Percentiles rank a stretch among this genome's conserved stretches.
Conservation (phyloP, 345 rosid genomes). For the Lepidium didymum region DNA sequence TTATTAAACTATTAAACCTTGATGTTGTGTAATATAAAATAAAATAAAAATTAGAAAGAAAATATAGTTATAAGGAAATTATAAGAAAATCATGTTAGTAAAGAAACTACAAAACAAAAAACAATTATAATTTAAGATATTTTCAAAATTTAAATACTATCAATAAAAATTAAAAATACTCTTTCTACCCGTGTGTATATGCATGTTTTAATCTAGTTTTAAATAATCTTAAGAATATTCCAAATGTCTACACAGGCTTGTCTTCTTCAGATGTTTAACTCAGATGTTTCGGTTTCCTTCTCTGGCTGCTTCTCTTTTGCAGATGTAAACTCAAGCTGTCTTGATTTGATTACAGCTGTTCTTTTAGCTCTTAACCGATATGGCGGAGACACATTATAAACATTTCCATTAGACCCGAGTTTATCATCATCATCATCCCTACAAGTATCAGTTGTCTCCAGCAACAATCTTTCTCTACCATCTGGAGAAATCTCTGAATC, state of each 20-base stretch:
- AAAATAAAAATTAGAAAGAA: too few relatives aligned
- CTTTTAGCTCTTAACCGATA: constrained; percentile 71
- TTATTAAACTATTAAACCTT: too few relatives aligned
- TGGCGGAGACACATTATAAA: constrained; percentile 74
- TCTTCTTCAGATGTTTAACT: constrained; percentile 10
- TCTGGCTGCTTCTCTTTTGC: constrained; percentile 34
- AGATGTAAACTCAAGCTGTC: constrained; percentile 73
- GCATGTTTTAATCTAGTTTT: too few relatives aligned
- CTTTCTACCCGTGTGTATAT: too few relatives aligned
- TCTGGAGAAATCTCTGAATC: constrained; percentile 27
- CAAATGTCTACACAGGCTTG: constrained; percentile 1
- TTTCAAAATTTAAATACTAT: too few relatives aligned
- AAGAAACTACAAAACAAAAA: too few relatives aligned
- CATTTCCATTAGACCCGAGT: constrained; percentile 21
- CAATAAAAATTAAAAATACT: too few relatives aligned
- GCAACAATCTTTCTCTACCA: constrained; percentile 20
- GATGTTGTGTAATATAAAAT: too few relatives aligned
- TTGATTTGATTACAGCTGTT: constrained; percentile 65
- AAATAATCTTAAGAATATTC: too few relatives aligned
- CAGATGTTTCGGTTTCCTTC: constrained; percentile 30
- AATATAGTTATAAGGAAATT: too few relatives aligned
- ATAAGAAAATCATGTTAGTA: too few relatives aligned
- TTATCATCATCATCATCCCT: constrained; percentile 20
- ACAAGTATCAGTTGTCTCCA: constrained; percentile 33
- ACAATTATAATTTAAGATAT: too few relatives aligned